Conservation (phyloP, 1,284 basidiomycete species). For the Moniliella sp. region DNA sequence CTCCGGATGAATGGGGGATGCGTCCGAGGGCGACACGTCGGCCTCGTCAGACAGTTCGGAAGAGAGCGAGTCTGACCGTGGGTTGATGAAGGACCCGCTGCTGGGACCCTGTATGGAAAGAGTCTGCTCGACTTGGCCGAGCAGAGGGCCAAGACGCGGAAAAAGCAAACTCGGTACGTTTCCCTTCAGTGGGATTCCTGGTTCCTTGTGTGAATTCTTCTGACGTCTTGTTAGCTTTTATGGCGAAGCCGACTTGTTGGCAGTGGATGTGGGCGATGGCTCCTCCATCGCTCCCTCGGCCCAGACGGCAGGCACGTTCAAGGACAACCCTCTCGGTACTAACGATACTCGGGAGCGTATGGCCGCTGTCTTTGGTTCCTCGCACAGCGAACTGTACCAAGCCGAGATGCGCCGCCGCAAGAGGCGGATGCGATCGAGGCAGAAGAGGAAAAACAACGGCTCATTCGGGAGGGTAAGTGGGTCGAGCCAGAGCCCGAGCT, state of each 20-base stretch:
- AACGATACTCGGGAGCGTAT: constrained; percentile 29
- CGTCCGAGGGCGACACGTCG: constrained; percentile 4
- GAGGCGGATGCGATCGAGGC: constrained; percentile 14
- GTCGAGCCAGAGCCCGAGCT: constrained; percentile 1
- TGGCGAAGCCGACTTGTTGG: constrained; percentile 12
- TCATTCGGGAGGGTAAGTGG: constrained; percentile 2
- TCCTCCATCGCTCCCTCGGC: not conserved
- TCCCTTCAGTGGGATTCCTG: not conserved
- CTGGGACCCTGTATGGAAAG: constrained; percentile 26
- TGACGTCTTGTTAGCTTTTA: constrained; percentile 8
- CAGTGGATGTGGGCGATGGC: too few species aligned
- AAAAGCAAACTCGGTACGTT: not conserved
- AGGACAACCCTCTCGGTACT: constrained; percentile 17
- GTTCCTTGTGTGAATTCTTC: not conserved
- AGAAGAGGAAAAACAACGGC: constrained; percentile 2
- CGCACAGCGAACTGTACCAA: constrained; percentile 11
- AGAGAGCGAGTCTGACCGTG: constrained; percentile 7
- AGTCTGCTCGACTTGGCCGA: constrained; percentile 19
- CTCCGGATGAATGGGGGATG: constrained; percentile 5
- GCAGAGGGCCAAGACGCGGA: constrained; percentile 3
- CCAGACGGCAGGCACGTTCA: constrained; percentile 7
- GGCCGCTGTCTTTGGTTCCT: constrained; percentile 24
- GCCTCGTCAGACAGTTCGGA: constrained; percentile 8
- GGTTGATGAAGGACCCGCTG: constrained; percentile 20
- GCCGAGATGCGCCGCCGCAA: constrained; percentile 17